phyloP scores from a whole-genome alignment of 106 monocot species.

The Dioscorea dumetorum region DNA sequence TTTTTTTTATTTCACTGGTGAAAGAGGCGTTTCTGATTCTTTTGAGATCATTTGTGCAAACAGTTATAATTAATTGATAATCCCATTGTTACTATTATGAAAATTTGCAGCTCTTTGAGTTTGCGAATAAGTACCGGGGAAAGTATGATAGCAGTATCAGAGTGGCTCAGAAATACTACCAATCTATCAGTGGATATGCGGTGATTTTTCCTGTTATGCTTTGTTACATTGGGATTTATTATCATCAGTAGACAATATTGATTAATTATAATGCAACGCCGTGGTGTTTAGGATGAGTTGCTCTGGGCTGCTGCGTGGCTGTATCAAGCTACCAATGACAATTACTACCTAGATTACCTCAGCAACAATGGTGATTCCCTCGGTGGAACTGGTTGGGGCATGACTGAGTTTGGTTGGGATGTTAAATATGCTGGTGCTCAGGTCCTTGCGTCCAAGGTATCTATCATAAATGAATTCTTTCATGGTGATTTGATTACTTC shows the following conservation, averaged over 20 bases:
- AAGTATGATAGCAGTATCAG: slow-evolving; percentile 93
- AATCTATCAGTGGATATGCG: slow-evolving; percentile 78
- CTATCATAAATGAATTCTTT: too few relatives aligned
- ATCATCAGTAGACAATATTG: too few relatives aligned
- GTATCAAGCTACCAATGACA: slow-evolving; percentile 64
- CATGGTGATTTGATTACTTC: too few relatives aligned
- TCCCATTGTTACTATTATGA: too few relatives aligned
- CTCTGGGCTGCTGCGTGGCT: slow-evolving; percentile 96
- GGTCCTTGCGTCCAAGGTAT: slow-evolving; percentile 75
- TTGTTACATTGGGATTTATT: too few relatives aligned
- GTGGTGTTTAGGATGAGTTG: slow-evolving; percentile 50
- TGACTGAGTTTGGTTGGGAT: slow-evolving; percentile 95
- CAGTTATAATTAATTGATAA: too few relatives aligned
- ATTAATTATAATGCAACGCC: not conserved
- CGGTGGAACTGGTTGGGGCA: slow-evolving; percentile 94
- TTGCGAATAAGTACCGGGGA: slow-evolving; percentile 91
- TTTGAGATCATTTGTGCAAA: too few relatives aligned
- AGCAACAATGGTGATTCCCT: slow-evolving; percentile 55
- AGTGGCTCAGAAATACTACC: slow-evolving; percentile 82
- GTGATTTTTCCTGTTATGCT: slow-evolving; percentile 16
- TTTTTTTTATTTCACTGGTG: too few relatives aligned
- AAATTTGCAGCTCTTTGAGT: slow-evolving; percentile 64
- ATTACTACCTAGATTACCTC: slow-evolving; percentile 77
- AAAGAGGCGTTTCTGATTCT: too few relatives aligned
- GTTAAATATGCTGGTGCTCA: slow-evolving; percentile 92